Conservation (phyloP, 139 green algal genomes). For the Chlamydomonas sp. region DNA sequence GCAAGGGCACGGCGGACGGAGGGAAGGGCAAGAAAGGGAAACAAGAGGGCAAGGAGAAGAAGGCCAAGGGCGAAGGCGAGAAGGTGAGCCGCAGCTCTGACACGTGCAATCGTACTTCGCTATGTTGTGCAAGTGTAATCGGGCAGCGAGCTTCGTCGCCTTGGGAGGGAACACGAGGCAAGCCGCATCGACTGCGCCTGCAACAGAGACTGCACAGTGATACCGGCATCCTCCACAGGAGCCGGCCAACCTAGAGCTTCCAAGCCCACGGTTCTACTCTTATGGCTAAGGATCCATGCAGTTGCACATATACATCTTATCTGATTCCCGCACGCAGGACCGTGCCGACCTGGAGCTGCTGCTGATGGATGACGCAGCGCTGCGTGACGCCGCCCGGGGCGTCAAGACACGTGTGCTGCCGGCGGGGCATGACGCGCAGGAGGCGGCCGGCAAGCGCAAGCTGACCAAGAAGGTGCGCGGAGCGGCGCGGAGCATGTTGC, state of each 20-base stretch:
- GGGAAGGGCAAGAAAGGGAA: slow-evolving; percentile 42
- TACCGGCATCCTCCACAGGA: too few relatives aligned
- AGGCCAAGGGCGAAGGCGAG: too few relatives aligned
- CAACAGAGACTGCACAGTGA: too few relatives aligned
- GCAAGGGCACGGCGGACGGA: neutral
- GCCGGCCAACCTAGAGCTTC: too few relatives aligned
- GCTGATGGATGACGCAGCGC: slow-evolving; percentile 86
- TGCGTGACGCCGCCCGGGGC: slow-evolving; percentile 53
- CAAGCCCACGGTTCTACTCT: neutral
- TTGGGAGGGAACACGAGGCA: too few relatives aligned
- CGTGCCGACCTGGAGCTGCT: slow-evolving; percentile 93
- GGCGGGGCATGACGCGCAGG: slow-evolving; percentile 9
- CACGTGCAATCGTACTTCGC: too few relatives aligned
- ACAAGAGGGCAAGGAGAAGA: slow-evolving; percentile 18
- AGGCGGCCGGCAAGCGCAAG: slow-evolving; percentile 15
- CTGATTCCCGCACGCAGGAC: neutral
- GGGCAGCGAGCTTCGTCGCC: too few relatives aligned
- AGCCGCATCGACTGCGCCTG: too few relatives aligned
- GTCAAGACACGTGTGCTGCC: slow-evolving; percentile 1
- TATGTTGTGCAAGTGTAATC: too few relatives aligned
- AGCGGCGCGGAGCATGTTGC: neutral
- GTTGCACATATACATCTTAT: too few relatives aligned
- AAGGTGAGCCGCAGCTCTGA: slow-evolving; percentile 40
- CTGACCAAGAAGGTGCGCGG: slow-evolving; percentile 40
- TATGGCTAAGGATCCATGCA: too few relatives aligned